Base-by-base conservation (phyloP, 73 alveolate species). In the Paramecium sexaurelia region DNA sequence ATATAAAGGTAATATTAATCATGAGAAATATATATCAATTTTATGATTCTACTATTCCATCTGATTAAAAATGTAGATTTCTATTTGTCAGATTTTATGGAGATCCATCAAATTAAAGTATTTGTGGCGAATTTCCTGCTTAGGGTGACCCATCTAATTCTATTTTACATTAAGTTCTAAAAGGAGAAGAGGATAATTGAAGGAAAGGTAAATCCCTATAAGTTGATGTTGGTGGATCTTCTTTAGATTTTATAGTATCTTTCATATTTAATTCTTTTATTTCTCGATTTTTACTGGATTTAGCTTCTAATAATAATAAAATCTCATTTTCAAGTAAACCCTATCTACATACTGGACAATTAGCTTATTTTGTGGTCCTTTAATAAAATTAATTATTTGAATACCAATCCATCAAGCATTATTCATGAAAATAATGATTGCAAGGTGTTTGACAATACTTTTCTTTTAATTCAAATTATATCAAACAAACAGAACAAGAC, bases 291-390 rank as follows among this genome's bases (percentile, higher is more conserved):
- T 13, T 51, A 5, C 4, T 51, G 32, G 7, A 17, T 8, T 51
- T 51, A n/a, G 22, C 67, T 19, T 51, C 67, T 13, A 17, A 4
- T 51, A 51, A 51, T 51, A 17, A 6, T 17, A 10, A 9, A 6
- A 61, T 29, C 26, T 61, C 83, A 0, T 61, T 32, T 61, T 61
- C 83, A 6, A 29, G 22, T 61, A 61, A 61, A 3, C 83, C 83
- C 11, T 61, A 32, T 61, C 83, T 61, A 61, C 83, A 61, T 6
- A 61, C 83, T 29, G 83, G 83, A 61, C 83, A 61, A 61, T 61
- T 61, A 24, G 83, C 83, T 24, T 61, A 61, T 61, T 61, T 61
- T 0, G 43, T 61, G 7, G 83, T 61, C 83, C 83, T 61, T 51
- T 17, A 15, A 51, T 51, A 17, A 27, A 32, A 61, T 47, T 4